These are phyloP conservation scores for Larix kaempferi DNA, from an alignment of 75 land plant species.

Conservation along the genomic window DNA sequence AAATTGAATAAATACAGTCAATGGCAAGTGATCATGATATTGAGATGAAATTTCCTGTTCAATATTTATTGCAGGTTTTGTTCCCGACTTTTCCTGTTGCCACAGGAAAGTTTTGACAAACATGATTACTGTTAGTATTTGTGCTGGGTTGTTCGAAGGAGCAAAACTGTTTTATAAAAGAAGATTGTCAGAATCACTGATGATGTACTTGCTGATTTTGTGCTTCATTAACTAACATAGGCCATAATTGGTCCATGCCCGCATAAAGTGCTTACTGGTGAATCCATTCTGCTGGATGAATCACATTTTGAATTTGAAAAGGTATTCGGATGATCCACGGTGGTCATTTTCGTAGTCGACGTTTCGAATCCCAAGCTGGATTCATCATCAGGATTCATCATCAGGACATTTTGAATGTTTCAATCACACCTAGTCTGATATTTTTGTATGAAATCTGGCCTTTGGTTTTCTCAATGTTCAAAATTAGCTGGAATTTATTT, in stretches of 20 bases:
- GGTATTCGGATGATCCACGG: too few species aligned
- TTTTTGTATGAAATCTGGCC: neutral
- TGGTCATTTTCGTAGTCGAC: too few species aligned
- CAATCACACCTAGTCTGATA: neutral
- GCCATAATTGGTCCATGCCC: neutral
- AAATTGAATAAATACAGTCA: neutral
- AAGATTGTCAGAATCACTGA: neutral
- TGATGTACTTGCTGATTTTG: neutral
- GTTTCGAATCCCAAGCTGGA: too few species aligned
- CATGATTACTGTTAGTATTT: too few species aligned
- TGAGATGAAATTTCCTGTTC: neutral
- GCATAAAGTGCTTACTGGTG: neutral
- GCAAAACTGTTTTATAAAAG: neutral
- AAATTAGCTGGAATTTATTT: neutral
- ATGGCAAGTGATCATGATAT: neutral
- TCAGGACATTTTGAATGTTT: too few species aligned
- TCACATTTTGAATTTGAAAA: too few species aligned
- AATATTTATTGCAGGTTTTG: neutral
- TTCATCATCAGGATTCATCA: too few species aligned
- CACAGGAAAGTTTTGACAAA: too few species aligned
- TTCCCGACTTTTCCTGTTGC: conserved; percentile 1
- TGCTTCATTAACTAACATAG: neutral
- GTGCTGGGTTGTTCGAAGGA: too few species aligned
- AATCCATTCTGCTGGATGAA: neutral
- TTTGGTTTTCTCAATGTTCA: neutral